Evolutionary conservation across 192 early-diverging fungal genomes (phyloP).

Genomic region (Entrophospora sp.): DNA sequence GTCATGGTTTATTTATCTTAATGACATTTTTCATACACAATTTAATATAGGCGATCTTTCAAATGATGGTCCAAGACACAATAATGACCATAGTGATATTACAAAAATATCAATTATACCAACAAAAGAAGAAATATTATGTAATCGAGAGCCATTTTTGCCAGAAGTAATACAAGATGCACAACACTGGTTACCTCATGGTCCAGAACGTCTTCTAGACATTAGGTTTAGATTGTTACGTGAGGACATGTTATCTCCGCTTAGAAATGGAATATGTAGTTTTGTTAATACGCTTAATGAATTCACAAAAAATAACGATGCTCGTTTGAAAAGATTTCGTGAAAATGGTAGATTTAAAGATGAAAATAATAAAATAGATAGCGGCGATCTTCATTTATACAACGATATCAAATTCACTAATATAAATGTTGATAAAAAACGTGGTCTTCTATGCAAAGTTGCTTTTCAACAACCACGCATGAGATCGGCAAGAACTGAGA

Average conservation of each 20-base stretch:
- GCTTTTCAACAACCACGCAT: constrained; percentile 22
- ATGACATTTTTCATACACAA: neutral
- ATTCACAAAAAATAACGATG: constrained; percentile 13
- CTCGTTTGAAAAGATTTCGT: neutral
- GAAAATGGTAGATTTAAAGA: constrained; percentile 21
- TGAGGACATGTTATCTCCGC: constrained; percentile 44
- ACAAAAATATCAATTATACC: constrained; percentile 42
- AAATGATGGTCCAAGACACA: constrained; percentile 33
- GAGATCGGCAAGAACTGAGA: neutral
- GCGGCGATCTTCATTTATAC: constrained; percentile 32
- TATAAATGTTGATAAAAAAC: constrained; percentile 20
- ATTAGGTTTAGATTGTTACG: constrained; percentile 50
- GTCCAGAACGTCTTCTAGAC: constrained; percentile 42
- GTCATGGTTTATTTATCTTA: neutral
- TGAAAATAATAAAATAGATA: constrained; percentile 5
- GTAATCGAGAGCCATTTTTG: constrained; percentile 30
- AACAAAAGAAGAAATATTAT: constrained; percentile 40
- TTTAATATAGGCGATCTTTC: constrained; percentile 35
- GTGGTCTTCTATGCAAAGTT: constrained; percentile 21
- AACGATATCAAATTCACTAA: constrained; percentile 25
- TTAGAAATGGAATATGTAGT: constrained; percentile 32
- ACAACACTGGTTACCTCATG: constrained; percentile 39
- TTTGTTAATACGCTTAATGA: constrained; percentile 27
- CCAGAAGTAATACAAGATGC: constrained; percentile 32
- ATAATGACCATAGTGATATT: constrained; percentile 44